Evolutionary conservation across 805 yeast species (phyloP).

Genomic region (Spathaspora arborariae): DNA sequence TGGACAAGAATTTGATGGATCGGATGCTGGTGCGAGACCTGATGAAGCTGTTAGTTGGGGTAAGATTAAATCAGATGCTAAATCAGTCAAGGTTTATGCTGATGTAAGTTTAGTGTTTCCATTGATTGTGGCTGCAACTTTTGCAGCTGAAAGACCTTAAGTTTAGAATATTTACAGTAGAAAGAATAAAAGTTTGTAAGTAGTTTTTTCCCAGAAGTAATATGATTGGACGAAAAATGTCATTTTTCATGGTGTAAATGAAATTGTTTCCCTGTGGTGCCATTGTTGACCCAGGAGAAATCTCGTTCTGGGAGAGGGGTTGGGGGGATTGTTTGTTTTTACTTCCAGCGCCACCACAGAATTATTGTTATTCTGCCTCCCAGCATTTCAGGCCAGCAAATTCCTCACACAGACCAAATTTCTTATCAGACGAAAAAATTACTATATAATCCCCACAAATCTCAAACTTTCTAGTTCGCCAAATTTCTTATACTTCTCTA

Average conservation of each 20-base stretch:
- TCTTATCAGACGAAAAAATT: not conserved
- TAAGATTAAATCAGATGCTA: slow-evolving; percentile 92
- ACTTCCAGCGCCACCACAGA: not conserved
- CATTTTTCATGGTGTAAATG: too few relatives aligned
- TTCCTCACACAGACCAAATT: not conserved
- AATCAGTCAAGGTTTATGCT: slow-evolving; percentile 86
- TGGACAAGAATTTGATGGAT: slow-evolving; percentile 98
- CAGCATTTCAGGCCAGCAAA: not conserved
- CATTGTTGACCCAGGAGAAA: too few relatives aligned
- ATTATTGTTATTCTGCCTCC: not conserved
- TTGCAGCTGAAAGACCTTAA: slow-evolving; percentile 55
- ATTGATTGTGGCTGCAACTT: slow-evolving; percentile 94
- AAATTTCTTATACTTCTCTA: too few relatives aligned
- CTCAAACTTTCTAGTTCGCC: not conserved
- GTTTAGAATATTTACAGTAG: too few relatives aligned
- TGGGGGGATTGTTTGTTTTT: too few relatives aligned
- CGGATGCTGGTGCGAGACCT: slow-evolving; percentile 99
- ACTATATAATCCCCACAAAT: not conserved
- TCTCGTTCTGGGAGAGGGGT: too few relatives aligned
- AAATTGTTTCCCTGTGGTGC: too few relatives aligned
- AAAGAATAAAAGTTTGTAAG: too few relatives aligned
- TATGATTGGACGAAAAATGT: too few relatives aligned
- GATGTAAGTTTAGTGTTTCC: slow-evolving; percentile 96
- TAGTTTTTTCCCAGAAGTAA: too few relatives aligned
- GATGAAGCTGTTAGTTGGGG: slow-evolving; percentile 99